Percentiles rank a stretch among this genome's conserved stretches.
Evolutionary conservation across 352 stramenopile species (phyloP).

Genomic region (Phytopythium cucurbitacearum): DNA sequence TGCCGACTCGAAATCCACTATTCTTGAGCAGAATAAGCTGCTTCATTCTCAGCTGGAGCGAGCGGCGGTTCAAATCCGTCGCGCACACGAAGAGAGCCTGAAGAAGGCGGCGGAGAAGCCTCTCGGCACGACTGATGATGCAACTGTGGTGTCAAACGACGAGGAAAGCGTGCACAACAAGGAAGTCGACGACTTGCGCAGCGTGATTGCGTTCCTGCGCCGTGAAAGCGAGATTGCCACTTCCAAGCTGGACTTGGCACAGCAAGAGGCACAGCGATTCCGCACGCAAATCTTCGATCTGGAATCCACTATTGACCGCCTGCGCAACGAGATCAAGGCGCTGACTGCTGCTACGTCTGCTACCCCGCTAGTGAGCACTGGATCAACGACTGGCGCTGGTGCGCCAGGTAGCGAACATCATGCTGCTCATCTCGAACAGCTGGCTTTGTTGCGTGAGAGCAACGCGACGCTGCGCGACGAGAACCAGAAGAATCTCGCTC

Average conservation of each 20-base stretch:
- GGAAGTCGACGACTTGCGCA: slow-evolving; percentile 68
- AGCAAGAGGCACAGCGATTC: slow-evolving; percentile 63
- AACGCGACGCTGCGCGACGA: slow-evolving; percentile 77
- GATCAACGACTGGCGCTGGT: background rate
- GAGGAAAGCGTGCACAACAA: slow-evolving; percentile 30
- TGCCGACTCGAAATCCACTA: slow-evolving; percentile 34
- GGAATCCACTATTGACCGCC: slow-evolving; percentile 49
- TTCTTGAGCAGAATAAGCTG: slow-evolving; percentile 69
- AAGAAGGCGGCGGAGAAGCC: slow-evolving; percentile 25
- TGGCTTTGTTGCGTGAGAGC: slow-evolving; percentile 74
- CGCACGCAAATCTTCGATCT: slow-evolving; percentile 48
- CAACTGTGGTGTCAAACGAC: background rate
- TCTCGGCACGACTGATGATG: background rate
- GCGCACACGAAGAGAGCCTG: slow-evolving; percentile 52
- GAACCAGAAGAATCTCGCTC: slow-evolving; percentile 49
- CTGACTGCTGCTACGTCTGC: slow-evolving; percentile 14
- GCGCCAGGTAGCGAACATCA: slow-evolving; percentile 39
- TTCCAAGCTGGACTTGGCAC: slow-evolving; percentile 65
- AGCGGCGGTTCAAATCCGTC: slow-evolving; percentile 48
- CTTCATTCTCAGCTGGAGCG: slow-evolving; percentile 70
- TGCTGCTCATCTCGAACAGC: slow-evolving; percentile 59
- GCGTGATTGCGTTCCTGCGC: slow-evolving; percentile 66
- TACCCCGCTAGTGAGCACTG: background rate
- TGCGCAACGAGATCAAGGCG: slow-evolving; percentile 58
- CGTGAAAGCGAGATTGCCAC: slow-evolving; percentile 60